Evolutionary conservation across 495 filamentous ascomycete species (phyloP).

Genomic region (Tricharina praecox): DNA sequence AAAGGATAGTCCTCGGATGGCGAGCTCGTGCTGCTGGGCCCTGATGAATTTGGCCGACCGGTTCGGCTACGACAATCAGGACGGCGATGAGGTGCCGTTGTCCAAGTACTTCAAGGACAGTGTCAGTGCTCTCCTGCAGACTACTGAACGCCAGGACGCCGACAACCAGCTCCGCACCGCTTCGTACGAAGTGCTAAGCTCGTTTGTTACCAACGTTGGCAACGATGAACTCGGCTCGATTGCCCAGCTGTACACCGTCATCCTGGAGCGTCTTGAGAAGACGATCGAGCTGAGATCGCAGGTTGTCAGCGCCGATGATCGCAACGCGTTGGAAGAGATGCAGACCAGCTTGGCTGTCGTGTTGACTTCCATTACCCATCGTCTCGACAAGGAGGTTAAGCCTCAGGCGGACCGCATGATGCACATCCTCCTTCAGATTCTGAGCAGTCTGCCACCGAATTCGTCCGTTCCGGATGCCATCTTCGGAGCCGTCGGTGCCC

Average conservation of each 20-base stretch:
- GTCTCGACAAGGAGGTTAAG: slow-evolving; percentile 76
- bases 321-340: slow-evolving; percentile 87
- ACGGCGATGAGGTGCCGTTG: slow-evolving; percentile 61
- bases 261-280: slow-evolving; percentile 75
- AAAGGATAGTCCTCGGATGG: slow-evolving; percentile 88
- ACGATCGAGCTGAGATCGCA: slow-evolving; percentile 83
- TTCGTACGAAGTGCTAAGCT: slow-evolving; percentile 93
- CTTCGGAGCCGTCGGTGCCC: slow-evolving; percentile 72
- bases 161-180: slow-evolving; percentile 91
- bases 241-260: slow-evolving; percentile 62
- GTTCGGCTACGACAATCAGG: slow-evolving; percentile 44
- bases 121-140: slow-evolving; percentile 62
- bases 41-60: slow-evolving; percentile 96
- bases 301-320: slow-evolving; percentile 91
- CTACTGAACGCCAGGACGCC: slow-evolving; percentile 69
- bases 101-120: slow-evolving; percentile 87
- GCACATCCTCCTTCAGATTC: slow-evolving; percentile 63
- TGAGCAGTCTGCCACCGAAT: slow-evolving; percentile 61
- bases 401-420: slow-evolving; percentile 90
- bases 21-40: slow-evolving; percentile 95
- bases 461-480: slow-evolving; percentile 87
- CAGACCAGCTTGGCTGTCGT: slow-evolving; percentile 89
- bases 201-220: slow-evolving; percentile 77
- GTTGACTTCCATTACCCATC: slow-evolving; percentile 74
- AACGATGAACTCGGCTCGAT: slow-evolving; percentile 67